Conservation (phyloP, 345 rosid genomes). For the Murraya koenigii region DNA sequence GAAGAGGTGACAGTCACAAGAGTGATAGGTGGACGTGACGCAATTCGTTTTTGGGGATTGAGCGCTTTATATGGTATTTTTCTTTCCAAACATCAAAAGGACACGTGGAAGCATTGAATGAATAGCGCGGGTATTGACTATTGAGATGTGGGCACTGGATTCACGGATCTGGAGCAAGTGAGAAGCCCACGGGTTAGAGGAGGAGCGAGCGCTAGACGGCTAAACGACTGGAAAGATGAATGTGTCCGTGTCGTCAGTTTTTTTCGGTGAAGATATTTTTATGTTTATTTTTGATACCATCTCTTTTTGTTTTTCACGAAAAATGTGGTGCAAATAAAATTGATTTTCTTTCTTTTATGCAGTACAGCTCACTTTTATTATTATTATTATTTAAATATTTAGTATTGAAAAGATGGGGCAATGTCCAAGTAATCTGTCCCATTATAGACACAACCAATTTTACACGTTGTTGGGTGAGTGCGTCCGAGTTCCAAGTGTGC, state of each 20-base stretch:
- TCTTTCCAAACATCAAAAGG: not conserved
- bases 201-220: not conserved
- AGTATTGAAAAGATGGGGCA: no score
- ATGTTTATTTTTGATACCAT: no score
- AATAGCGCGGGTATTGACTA: not conserved
- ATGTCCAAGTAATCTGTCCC: no score
- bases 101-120: slow-evolving; percentile 13
- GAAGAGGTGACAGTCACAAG: not conserved
- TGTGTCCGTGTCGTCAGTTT: not conserved
- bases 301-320: no score
- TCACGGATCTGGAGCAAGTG: slow-evolving; percentile 6
- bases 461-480: not conserved
- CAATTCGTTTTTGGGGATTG: not conserved
- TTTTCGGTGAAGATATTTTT: not conserved
- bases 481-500: not conserved
- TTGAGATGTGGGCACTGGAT: not conserved
- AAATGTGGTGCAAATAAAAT: no score
- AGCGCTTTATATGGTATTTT: not conserved
- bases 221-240: not conserved
- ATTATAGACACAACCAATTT: no score
- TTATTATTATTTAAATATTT: no score
- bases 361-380: no score
- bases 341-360: no score
- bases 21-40: slow-evolving; percentile 2
- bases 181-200: not conserved